Conservation (phyloP, 1,139 yeast genomes). For the Yamadazyma aaseri region DNA sequence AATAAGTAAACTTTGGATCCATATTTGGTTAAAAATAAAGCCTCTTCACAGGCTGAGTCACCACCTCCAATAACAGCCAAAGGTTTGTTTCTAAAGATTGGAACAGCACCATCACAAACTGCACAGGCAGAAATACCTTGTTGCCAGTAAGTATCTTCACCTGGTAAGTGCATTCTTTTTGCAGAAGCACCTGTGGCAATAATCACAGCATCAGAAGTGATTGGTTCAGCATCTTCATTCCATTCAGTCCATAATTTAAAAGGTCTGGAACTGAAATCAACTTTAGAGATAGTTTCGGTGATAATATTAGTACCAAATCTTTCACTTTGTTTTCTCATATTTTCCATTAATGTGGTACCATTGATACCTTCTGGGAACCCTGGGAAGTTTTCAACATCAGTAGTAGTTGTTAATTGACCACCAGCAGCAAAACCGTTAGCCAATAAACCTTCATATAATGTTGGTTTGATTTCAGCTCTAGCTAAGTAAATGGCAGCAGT, state of each 20-base stretch:
- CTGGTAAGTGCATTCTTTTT: constrained; percentile 88
- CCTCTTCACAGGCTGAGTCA: constrained; percentile 99
- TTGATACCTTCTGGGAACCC: constrained; percentile 96
- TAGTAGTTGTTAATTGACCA: constrained; percentile 96
- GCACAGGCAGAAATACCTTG: constrained; percentile 99
- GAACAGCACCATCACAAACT: constrained; percentile 99
- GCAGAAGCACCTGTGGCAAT: constrained; percentile 98
- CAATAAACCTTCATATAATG: constrained; percentile 90
- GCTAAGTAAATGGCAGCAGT: constrained; percentile 97
- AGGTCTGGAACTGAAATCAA: constrained; percentile 81
- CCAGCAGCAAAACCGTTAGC: constrained; percentile 99
- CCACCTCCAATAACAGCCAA: constrained; percentile 98
- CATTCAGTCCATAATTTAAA: constrained; percentile 97
- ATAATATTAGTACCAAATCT: constrained; percentile 90
- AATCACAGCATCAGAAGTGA: constrained; percentile 88
- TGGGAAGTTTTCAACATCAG: constrained; percentile 96
- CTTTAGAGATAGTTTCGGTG: constrained; percentile 91
- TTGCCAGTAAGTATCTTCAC: constrained; percentile 98
- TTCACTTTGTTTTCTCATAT: constrained; percentile 84
- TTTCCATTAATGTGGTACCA: constrained; percentile 87
- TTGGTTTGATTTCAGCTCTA: constrained; percentile 94
- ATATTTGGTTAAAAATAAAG: constrained; percentile 90
- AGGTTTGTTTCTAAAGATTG: constrained; percentile 96
- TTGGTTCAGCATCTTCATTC: constrained; percentile 84
- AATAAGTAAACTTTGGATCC: constrained; percentile 92